Evolutionary conservation across 441 rosid species (phyloP).

Genomic region (Flueggea neowawraea): DNA sequence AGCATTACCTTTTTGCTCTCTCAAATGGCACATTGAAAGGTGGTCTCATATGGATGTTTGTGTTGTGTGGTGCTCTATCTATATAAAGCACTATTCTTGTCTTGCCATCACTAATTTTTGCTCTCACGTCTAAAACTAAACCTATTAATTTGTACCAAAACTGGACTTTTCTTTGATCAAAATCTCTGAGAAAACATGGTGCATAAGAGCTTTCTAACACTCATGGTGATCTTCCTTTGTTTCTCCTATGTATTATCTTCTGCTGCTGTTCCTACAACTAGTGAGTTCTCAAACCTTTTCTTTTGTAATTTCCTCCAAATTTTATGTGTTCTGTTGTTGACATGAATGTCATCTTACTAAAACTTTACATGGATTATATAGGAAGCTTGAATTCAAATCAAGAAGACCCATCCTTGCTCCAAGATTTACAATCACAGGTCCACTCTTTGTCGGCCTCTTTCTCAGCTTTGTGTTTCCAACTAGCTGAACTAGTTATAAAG

Average conservation of each 20-base stretch:
- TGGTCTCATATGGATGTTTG: neutral
- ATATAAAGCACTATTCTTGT: slow-evolving; percentile 21
- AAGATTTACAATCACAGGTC: slow-evolving; percentile 36
- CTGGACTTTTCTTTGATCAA: neutral
- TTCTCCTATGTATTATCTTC: slow-evolving; percentile 36
- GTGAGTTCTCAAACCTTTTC: slow-evolving; percentile 21
- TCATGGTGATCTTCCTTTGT: slow-evolving; percentile 32
- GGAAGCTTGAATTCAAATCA: slow-evolving; percentile 38
- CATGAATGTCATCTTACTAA: too few relatives aligned
- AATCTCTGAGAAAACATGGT: slow-evolving; percentile 19
- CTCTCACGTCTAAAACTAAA: neutral
- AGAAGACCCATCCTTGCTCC: slow-evolving; percentile 17
- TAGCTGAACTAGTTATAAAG: too few relatives aligned
- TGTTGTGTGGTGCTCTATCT: slow-evolving; percentile 5
- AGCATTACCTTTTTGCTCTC: slow-evolving; percentile 1
- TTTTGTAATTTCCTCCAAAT: neutral
- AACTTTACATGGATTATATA: slow-evolving; percentile 4
- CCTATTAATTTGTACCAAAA: neutral
- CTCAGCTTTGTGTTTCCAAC: neutral
- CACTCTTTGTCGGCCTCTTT: neutral
- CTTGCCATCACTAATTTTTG: neutral
- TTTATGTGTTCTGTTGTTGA: neutral
- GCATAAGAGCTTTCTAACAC: slow-evolving; percentile 14
- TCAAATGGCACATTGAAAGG: neutral
- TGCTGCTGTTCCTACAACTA: slow-evolving; percentile 42